Evolutionary conservation across 352 stramenopile species (phyloP), one percentile per base, ranked within the genome.

Genomic region (Nothophytophthora sp.): DNA sequence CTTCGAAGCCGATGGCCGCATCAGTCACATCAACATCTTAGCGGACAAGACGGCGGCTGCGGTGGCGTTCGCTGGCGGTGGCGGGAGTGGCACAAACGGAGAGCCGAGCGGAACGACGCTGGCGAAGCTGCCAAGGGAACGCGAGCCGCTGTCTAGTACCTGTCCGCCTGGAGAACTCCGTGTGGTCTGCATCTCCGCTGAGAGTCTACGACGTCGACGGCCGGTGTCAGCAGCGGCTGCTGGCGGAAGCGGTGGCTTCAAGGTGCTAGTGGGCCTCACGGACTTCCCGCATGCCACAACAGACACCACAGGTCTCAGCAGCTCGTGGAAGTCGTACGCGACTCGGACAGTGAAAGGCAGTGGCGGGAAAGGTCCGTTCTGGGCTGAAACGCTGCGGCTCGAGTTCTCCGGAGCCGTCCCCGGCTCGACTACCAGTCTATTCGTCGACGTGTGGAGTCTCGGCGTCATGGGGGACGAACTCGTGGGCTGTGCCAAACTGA

Each of bases 21-120:
- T 96, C 44, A 94, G 93, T 37, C 77, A 92, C 51, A 86, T 94
- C 60, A 89, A 92, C 55, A 87, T 94, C 64, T 68, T 92, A 15
- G 84, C 72, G n/a, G 84, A 94, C 59, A 86, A 91, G 49, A 86
- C 78, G 8, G 79, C 84, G 4, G 82, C 84, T 1, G 67, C 84
- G 10, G 80, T 92, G 35, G 84, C 81, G 22, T 95, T 95, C 53
- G 79, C 70, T 3, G 70, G 78, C 60, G 48, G 48, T 6, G 63
- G 63, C 8, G 52, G 58, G 1, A 73, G 49, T 47, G 47, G 58
- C 36, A 40, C 35, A 44, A n/a, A n/a, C n/a, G n/a, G 65, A 1
- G 81, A 84, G 0, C 69, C 78, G 8, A 83, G 64, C 45, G 63
- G 48, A 12, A 53, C 57, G 15, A 48, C 52, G 15, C 39, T 73